Evolutionary conservation across 2,329 filamentous ascomycete species (phyloP).

Genomic region (Colletotrichum chlorophyti): DNA sequence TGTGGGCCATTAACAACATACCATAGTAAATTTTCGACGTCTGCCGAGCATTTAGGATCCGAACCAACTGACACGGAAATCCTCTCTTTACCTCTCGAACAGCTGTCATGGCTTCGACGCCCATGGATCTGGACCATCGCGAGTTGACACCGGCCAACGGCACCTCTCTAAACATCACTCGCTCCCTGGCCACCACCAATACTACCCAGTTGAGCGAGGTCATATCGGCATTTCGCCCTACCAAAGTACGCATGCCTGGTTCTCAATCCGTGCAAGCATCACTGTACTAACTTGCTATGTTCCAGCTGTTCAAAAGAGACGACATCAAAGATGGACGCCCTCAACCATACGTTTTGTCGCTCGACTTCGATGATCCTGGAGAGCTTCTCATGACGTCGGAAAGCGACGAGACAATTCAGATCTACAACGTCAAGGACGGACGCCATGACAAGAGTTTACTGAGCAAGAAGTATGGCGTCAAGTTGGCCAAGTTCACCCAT

Average conservation of each 20-base stretch:
- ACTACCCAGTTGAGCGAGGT: conserved; percentile 78
- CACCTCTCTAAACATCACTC: conserved; percentile 56
- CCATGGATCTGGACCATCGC: conserved; percentile 63
- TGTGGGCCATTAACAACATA: not conserved
- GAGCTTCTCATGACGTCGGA: conserved; percentile 91
- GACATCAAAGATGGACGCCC: conserved; percentile 59
- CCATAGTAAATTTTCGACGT: no score
- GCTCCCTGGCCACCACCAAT: conserved; percentile 51
- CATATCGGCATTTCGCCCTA: conserved; percentile 78
- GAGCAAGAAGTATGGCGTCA: conserved; percentile 96
- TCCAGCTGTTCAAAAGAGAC: conserved; percentile 65
- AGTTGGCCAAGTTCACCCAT: conserved; percentile 93
- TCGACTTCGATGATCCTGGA: conserved; percentile 96
- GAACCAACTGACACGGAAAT: not conserved
- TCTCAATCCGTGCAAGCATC: conserved; percentile 20
- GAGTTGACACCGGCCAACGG: conserved; percentile 49
- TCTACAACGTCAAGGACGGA: conserved; percentile 93
- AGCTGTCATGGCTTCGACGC: conserved; percentile 55
- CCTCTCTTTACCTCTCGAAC: not conserved
- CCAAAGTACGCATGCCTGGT: conserved; percentile 64
- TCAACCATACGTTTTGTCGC: conserved; percentile 77
- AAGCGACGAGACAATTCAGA: conserved; percentile 93
- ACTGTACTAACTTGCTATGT: not conserved
- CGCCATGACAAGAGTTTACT: conserved; percentile 87
- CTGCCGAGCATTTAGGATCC: no score